Percentiles rank a stretch among this genome's conserved stretches.
These are phyloP conservation scores for Cladophialophora immunda DNA, from an alignment of 2,329 filamentous ascomycete species.

Conservation along the genomic window DNA sequence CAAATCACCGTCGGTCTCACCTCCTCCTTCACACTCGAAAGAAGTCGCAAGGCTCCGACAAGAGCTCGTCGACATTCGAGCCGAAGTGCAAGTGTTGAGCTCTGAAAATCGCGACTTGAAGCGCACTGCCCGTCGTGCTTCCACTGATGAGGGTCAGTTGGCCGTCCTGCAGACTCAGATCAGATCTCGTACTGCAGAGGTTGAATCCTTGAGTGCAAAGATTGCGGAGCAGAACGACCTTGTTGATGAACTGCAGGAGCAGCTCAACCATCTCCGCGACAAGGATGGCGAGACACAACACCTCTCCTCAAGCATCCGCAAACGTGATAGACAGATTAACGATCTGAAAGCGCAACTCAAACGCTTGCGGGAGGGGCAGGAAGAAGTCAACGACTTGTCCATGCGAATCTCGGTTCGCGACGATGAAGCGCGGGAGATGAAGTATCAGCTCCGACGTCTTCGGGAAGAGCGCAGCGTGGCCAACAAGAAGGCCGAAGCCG, in stretches of 20 bases:
- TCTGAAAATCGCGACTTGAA: conserved; percentile 60
- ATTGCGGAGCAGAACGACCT: conserved; percentile 73
- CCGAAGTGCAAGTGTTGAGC: conserved; percentile 65
- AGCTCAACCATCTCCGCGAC: conserved; percentile 60
- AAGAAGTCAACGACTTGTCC: conserved; percentile 64
- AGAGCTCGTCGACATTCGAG: conserved; percentile 68
- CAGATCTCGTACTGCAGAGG: conserved; percentile 57
- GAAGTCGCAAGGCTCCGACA: conserved; percentile 68
- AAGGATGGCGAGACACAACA: conserved; percentile 69
- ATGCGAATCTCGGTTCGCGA: conserved; percentile 76
- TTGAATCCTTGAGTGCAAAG: conserved; percentile 75
- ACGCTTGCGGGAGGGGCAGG: conserved; percentile 59
- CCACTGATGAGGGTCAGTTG: conserved; percentile 52
- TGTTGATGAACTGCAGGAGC: conserved; percentile 60
- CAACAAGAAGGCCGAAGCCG: conserved; percentile 51
- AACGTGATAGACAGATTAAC: conserved; percentile 73
- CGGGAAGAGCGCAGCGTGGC: conserved; percentile 56
- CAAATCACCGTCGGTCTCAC: conserved; percentile 62
- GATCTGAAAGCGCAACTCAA: conserved; percentile 68
- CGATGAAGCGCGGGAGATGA: conserved; percentile 65
- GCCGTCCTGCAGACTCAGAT: conserved; percentile 56
- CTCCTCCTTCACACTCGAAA: conserved; percentile 62
- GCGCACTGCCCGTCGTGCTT: conserved; percentile 61
- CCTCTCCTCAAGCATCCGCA: conserved; percentile 74
- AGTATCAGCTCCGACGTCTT: conserved; percentile 70